These are phyloP conservation scores for Helotiales sp. DNA, from an alignment of 2,329 filamentous ascomycete species.

Conservation along the genomic window DNA sequence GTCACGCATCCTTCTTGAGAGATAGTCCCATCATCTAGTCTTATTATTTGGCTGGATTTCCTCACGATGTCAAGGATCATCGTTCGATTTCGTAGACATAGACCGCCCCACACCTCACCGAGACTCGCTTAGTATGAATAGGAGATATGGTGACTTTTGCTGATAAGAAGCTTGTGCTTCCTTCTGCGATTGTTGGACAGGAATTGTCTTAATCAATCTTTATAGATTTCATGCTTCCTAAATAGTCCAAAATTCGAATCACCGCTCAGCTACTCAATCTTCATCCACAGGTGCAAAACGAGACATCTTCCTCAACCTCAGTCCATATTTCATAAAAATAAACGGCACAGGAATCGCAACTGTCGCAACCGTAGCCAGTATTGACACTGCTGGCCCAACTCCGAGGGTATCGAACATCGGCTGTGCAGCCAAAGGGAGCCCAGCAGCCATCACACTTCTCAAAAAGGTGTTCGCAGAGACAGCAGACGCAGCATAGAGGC, in stretches of 20 bases:
- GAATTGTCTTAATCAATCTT: background rate
- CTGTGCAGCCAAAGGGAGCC: constrained; percentile 49
- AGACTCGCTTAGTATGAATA: background rate
- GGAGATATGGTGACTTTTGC: too few relatives aligned
- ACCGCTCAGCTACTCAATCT: background rate
- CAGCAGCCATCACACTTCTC: constrained; percentile 51
- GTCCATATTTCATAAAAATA: constrained; percentile 52
- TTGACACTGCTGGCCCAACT: constrained; percentile 65
- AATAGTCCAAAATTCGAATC: too few relatives aligned
- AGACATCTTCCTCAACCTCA: constrained; percentile 47
- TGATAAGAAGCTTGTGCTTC: background rate
- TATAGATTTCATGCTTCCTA: too few relatives aligned
- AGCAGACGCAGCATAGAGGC: constrained; percentile 53
- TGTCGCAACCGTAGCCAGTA: constrained; percentile 63
- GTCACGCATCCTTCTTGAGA: constrained; percentile 33
- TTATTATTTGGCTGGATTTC: constrained; percentile 16
- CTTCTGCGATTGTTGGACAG: background rate
- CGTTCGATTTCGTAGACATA: constrained; percentile 43
- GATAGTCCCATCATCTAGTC: constrained; percentile 14
- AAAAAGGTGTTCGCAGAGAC: constrained; percentile 52
- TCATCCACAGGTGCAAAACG: constrained; percentile 48
- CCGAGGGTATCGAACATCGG: constrained; percentile 67
- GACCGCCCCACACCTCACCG: constrained; percentile 41
- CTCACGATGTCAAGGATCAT: constrained; percentile 39
- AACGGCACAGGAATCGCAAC: constrained; percentile 63